Base-by-base conservation (phyloP, 768 basidiomycete genomes). In the Boletus vinaceobasis region DNA sequence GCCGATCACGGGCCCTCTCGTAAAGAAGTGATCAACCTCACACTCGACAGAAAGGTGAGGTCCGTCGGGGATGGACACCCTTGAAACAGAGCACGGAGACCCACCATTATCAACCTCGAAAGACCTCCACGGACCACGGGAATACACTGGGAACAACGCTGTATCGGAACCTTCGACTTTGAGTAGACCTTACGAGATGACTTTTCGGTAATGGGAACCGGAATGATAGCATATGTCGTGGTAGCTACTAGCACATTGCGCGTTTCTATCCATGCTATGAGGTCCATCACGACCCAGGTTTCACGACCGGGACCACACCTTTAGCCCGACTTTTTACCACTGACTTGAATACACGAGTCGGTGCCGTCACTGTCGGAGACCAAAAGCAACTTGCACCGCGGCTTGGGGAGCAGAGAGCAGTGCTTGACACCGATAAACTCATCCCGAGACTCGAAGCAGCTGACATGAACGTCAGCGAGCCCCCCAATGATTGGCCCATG, bases 1-100 rank as follows among this genome's bases (percentile, higher is more conserved):
- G 62, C 57, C 53, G 55, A 65, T 67, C 62, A 61, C 65, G 65
- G 64, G 51, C 2, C 14, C 19, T 52, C 35, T 40, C 44, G 55
- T 50, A 55, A 55, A 55, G 50, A 53, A 55, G 26, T 43, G 43
- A 35, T 27, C 26, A 17, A 23, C 39, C 40, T 15, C 9, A 9
- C 15, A 17, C 23, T 17, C 17, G 43, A 37, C 26, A 13, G 27
- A 43, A 31, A 32, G 50, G 42, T 3, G 42, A 43, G 31, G 29
- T 23, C 43, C 51, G 33, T 36, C 33, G 44, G 33, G 51, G 27
- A 42, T 45, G 36, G 54, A 45, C 13, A 6, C 31, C 31, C n/a
- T 45, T 45, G 29, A 6, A 19, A 7, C 9, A 45, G 13, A 14
- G 19, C 27, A 29, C 11, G 26, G 36, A 26, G 5, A 13, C 33